Conservation (phyloP, 2,329 filamentous ascomycete species). For the Pseudofabraea citricarpa region DNA sequence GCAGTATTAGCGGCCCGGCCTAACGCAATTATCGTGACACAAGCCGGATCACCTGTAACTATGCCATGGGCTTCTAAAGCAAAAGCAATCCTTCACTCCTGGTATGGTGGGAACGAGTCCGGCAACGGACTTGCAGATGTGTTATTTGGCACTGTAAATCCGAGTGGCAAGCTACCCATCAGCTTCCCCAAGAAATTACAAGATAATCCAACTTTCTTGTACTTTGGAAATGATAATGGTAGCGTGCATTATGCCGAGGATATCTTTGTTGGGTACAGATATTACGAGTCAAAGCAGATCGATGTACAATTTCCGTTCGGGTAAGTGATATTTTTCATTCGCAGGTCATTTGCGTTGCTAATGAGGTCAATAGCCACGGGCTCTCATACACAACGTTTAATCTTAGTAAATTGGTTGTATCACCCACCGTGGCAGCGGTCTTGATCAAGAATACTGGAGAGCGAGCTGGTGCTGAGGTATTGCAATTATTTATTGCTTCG, state of each 20-base stretch:
- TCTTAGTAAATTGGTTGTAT: slow-evolving; percentile 44
- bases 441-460: slow-evolving; percentile 39
- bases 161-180: slow-evolving; percentile 49
- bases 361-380: slow-evolving; percentile 74
- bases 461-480: slow-evolving; percentile 18
- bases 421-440: slow-evolving; percentile 31
- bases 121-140: slow-evolving; percentile 60
- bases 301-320: slow-evolving; percentile 69
- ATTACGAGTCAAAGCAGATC: slow-evolving; percentile 57
- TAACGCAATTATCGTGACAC: slow-evolving; percentile 65
- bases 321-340: slow-evolving; percentile 65
- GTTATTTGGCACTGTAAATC: slow-evolving; percentile 51
- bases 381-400: slow-evolving; percentile 68
- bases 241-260: slow-evolving; percentile 59
- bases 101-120: slow-evolving; percentile 59
- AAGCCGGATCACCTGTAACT: slow-evolving; percentile 66
- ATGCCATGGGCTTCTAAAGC: slow-evolving; percentile 51
- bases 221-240: slow-evolving; percentile 47
- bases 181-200: slow-evolving; percentile 50
- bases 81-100: slow-evolving; percentile 20
- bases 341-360: too few relatives aligned
- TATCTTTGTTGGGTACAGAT: slow-evolving; percentile 58
- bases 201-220: slow-evolving; percentile 57
- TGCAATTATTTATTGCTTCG: slow-evolving; percentile 27
- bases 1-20: slow-evolving; percentile 61